Evolutionary conservation across 2,329 filamentous ascomycete genomes (phyloP), one percentile per base, ranked within the genome.

Genomic region (Pseudonectria buxi): DNA sequence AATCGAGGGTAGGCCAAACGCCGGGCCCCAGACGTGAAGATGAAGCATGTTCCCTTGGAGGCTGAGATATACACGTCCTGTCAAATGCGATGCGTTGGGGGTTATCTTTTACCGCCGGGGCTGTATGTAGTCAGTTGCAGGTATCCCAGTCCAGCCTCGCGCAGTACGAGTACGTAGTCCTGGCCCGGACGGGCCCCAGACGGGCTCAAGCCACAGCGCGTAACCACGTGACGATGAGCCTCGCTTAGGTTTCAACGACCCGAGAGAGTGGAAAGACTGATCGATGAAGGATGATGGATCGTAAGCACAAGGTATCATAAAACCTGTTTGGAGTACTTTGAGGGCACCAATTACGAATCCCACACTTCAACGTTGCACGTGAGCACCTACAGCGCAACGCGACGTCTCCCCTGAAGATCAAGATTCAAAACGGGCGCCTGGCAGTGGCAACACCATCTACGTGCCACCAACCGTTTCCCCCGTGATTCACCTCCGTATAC

Each of bases 21-120:
- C 89, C 36, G 87, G 81, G 32, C 89, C 89, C 83, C 89, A 94
- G 54, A 95, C 75, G 63, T 95, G 84, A 41, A 98, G 76, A 64
- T 90, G 77, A 32, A 64, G 44, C 61, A 64, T 64, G 32, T 18
- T 14, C 14, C 7, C 22, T 30, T 12, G 4, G 30, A 32, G 13
- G 18, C 18, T 26, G 11, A 15, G 30, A 13, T 12, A 24, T 12
- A 24, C 29, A 35, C 12, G 7, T 12, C 12, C 14, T 10, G 11
- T 15, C 22, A 25, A 24, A 7, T n/a, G 26, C 3, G 14, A 30
- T 30, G 10, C 13, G n/a, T 15, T 5, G 11, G 28, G 10, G 14
- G 28, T 14, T 16, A 13, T 30, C 5, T 9, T 22, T 22, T 22
- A 6, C 18, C 18, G 18, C 18, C 18, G 9, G 7, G 33, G 36